These are phyloP conservation scores for Urostyla sp. DNA, from an alignment of 73 alveolate species.

Conservation along the genomic window DNA sequence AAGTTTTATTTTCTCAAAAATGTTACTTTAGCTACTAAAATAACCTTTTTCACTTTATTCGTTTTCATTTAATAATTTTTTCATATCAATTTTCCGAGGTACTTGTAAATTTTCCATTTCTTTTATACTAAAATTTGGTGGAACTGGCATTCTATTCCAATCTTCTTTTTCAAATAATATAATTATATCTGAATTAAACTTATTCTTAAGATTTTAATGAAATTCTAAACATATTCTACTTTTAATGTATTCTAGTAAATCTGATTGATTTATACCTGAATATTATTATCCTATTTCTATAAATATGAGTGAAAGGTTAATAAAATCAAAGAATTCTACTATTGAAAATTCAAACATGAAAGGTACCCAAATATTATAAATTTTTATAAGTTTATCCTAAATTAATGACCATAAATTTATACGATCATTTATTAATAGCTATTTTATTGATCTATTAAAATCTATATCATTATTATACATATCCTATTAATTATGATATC, in stretches of 20 bases:
- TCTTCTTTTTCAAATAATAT: slow-evolving; percentile 53
- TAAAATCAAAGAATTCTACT: slow-evolving; percentile 21
- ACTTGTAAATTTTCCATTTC: slow-evolving; percentile 41
- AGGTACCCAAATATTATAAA: neutral
- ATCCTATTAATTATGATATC: slow-evolving; percentile 46
- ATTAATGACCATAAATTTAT: slow-evolving; percentile 4
- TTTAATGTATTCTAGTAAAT: neutral
- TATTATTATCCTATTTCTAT: slow-evolving; percentile 37
- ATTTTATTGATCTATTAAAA: neutral
- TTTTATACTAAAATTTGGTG: slow-evolving; percentile 53
- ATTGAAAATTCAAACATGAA: neutral
- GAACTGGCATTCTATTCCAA: slow-evolving; percentile 63
- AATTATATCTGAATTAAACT: slow-evolving; percentile 13
- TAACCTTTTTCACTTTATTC: neutral
- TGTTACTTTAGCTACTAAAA: neutral
- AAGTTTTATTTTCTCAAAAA: slow-evolving; percentile 20
- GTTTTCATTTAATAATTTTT: neutral
- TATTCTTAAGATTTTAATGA: slow-evolving; percentile 20
- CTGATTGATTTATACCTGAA: slow-evolving; percentile 3
- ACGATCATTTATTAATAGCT: neutral
- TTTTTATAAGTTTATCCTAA: slow-evolving; percentile 7
- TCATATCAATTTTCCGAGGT: neutral
- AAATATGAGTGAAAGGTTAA: slow-evolving; percentile 9
- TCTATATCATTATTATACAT: neutral
- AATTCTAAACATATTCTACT: neutral